These are phyloP conservation scores for Pleurotus salmoneostramineus DNA, from an alignment of 768 basidiomycete genomes.

Conservation along the genomic window DNA sequence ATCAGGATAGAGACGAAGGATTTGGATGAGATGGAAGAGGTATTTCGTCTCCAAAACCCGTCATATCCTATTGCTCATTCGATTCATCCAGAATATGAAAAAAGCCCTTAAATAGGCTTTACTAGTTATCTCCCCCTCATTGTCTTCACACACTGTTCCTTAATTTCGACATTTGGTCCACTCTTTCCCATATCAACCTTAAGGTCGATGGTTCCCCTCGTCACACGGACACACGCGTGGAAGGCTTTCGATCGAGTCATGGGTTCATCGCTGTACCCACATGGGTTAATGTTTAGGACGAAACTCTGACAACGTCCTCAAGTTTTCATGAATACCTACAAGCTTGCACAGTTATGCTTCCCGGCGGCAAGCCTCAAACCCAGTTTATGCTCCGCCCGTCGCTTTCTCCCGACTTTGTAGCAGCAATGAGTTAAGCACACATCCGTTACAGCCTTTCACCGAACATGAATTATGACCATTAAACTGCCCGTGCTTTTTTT, in stretches of 20 bases:
- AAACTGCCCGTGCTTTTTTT: too few relatives aligned
- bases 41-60: slow-evolving; percentile 21
- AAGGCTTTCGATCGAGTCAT: background rate
- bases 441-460: too few relatives aligned
- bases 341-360: background rate
- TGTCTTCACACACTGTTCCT: slow-evolving; percentile 11
- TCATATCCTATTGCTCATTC: slow-evolving; percentile 3
- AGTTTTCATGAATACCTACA: background rate
- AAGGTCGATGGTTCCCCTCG: background rate
- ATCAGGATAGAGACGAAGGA: slow-evolving; percentile 85
- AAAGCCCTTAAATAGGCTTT: slow-evolving; percentile 60
- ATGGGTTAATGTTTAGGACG: background rate
- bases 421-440: background rate
- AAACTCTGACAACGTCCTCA: background rate
- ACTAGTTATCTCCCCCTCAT: slow-evolving; percentile 6
- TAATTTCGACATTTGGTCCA: slow-evolving; percentile 1
- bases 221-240: background rate
- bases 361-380: background rate
- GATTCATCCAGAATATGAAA: slow-evolving; percentile 64
- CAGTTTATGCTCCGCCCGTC: background rate
- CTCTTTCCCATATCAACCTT: background rate
- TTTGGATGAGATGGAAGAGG: slow-evolving; percentile 93
- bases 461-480: too few relatives aligned
- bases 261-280: background rate
- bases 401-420: background rate